A percentile compares a stretch with the other conserved stretches of the same genome.
phyloP scores from a whole-genome alignment of 768 basidiomycete genomes.

The Amanita rimosa region DNA sequence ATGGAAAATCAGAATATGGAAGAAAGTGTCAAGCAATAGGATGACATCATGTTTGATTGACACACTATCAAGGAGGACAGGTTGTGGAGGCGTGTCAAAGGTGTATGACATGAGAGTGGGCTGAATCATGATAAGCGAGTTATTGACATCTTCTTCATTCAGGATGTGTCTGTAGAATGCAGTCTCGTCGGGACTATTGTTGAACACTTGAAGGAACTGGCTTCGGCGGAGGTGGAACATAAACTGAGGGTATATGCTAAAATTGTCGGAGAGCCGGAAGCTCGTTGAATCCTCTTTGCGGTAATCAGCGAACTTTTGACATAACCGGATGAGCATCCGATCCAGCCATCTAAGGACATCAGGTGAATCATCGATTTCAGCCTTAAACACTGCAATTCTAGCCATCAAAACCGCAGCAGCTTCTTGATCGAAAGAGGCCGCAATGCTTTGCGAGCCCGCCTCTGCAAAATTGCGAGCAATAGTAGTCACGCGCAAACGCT shows the following conservation, averaged over 20 bases:
- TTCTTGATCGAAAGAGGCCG: conserved; percentile 95
- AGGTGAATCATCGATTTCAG: conserved; percentile 95
- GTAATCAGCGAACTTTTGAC: conserved; percentile 99
- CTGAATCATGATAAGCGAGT: conserved; percentile 99
- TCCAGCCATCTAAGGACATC: conserved; percentile 97
- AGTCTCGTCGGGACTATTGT: conserved; percentile 99
- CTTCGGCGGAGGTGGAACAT: conserved; percentile 98
- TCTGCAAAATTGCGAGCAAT: conserved; percentile 97
- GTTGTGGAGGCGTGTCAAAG: conserved; percentile 84
- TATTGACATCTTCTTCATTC: conserved; percentile 97
- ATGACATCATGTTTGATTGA: conserved; percentile 97
- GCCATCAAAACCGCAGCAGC: conserved; percentile 97
- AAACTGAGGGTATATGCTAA: conserved; percentile 99
- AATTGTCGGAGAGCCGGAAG: conserved; percentile 90
- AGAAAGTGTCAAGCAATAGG: conserved; percentile 95
- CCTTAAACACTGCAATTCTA: conserved; percentile 97
- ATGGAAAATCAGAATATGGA: conserved; percentile 99
- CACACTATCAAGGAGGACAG: conserved; percentile 92
- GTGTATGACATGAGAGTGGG: conserved; percentile 98
- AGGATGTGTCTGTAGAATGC: conserved; percentile 97
- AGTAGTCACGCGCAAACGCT: conserved; percentile 93
- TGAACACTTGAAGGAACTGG: conserved; percentile 99
- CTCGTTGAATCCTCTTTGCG: conserved; percentile 93
- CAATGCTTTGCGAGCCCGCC: conserved; percentile 89
- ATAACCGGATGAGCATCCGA: conserved; percentile 94